phyloP scores from a whole-genome alignment of 148 eudicot species.

The Vaccinium myrtillus region DNA sequence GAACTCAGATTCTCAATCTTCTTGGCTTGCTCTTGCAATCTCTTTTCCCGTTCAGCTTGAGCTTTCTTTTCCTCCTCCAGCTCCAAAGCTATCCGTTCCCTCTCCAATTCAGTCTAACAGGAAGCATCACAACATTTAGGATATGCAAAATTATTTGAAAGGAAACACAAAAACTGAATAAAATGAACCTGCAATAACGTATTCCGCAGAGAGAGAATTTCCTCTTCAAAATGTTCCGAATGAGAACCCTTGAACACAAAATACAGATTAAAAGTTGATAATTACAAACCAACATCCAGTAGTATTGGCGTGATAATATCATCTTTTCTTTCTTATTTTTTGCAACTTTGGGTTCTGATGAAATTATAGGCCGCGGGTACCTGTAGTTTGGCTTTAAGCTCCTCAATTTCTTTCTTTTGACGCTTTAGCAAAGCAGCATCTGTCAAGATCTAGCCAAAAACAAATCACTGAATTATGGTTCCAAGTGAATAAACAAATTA shows the following conservation, averaged over 20 bases:
- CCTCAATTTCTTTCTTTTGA: slow-evolving; percentile 95
- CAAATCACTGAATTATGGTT: background rate
- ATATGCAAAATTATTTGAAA: background rate
- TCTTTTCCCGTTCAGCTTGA: slow-evolving; percentile 80
- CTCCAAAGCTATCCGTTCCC: slow-evolving; percentile 95
- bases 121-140: slow-evolving; percentile 5
- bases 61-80: slow-evolving; percentile 96
- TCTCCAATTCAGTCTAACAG: slow-evolving; percentile 81
- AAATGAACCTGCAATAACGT: slow-evolving; percentile 74
- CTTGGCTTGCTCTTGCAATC: slow-evolving; percentile 81
- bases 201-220: slow-evolving; percentile 82
- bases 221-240: slow-evolving; percentile 90
- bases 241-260: slow-evolving; percentile 58
- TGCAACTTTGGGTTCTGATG: background rate
- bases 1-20: slow-evolving; percentile 92
- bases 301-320: background rate
- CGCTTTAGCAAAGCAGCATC: slow-evolving; percentile 98
- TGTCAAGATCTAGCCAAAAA: slow-evolving; percentile 65
- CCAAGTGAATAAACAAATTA: background rate
- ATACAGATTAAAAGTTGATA: background rate
- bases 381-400: slow-evolving; percentile 90
- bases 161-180: slow-evolving; percentile 5
- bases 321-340: background rate
- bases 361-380: slow-evolving; percentile 29
- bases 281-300: background rate